These are phyloP conservation scores for Trichoderma asperellum DNA, from an alignment of 2,329 filamentous ascomycete species.

Conservation along the genomic window DNA sequence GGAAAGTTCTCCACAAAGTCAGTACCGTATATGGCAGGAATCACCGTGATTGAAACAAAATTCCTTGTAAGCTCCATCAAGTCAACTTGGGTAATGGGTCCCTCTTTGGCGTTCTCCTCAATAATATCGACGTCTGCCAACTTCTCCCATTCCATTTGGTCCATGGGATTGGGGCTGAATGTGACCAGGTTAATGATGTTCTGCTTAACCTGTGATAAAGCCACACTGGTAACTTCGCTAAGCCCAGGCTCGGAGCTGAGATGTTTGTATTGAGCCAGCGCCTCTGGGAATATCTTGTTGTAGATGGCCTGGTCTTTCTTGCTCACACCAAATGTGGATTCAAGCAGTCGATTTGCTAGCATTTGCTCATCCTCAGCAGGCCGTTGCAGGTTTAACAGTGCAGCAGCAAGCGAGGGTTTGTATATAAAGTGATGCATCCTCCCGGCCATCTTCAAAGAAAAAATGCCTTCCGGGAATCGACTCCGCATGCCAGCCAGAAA, in stretches of 20 bases:
- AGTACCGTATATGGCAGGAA: conserved; percentile 44
- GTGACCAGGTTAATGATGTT: conserved; percentile 44
- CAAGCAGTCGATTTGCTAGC: conserved; percentile 37
- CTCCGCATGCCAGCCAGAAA: conserved; percentile 41
- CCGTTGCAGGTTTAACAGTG: conserved; percentile 39
- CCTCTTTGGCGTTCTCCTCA: conserved; percentile 35
- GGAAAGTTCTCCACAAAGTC: conserved; percentile 49
- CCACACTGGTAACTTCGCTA: conserved; percentile 32
- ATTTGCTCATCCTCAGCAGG: conserved; percentile 37
- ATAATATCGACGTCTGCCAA: conserved; percentile 40
- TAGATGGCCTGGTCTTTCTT: conserved; percentile 40
- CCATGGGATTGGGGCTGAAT: conserved; percentile 44
- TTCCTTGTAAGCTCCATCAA: conserved; percentile 42
- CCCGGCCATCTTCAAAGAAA: conserved; percentile 42
- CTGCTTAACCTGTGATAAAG: conserved; percentile 36
- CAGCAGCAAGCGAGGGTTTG: conserved; percentile 38
- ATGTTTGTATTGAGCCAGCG: conserved; percentile 37
- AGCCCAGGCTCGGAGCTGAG: conserved; percentile 37
- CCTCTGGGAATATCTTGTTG: conserved; percentile 37
- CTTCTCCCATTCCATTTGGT: conserved; percentile 48
- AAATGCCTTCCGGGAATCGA: conserved; percentile 42
- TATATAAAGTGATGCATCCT: conserved; percentile 43
- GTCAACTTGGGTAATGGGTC: conserved; percentile 41
- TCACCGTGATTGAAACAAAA: conserved; percentile 44
- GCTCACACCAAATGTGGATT: conserved; percentile 42